Percentiles rank a stretch among this genome's conserved stretches.
Conservation (phyloP, 1,284 basidiomycete genomes). For the Phellopilus nigrolimitatus region DNA sequence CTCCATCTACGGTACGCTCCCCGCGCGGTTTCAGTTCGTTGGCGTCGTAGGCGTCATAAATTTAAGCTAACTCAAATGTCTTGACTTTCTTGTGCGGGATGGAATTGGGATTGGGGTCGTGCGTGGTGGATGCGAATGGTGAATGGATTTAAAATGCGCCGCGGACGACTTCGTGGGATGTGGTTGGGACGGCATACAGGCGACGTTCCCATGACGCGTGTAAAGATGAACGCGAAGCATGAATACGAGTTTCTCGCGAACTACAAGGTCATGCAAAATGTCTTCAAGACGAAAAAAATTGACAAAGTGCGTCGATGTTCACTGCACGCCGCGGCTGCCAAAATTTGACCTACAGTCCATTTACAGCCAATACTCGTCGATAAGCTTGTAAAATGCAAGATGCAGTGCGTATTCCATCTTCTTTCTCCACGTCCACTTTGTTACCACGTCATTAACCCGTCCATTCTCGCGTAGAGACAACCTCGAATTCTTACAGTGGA, state of each 20-base stretch:
- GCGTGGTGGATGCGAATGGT: too few relatives aligned
- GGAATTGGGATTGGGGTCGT: too few relatives aligned
- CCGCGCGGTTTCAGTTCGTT: constrained; percentile 24
- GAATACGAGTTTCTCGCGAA: constrained; percentile 96
- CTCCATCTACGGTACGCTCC: constrained; percentile 76
- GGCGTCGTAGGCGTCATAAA: not conserved
- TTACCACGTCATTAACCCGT: not conserved
- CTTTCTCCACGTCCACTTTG: constrained; percentile 12
- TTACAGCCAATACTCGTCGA: constrained; percentile 89
- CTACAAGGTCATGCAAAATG: constrained; percentile 90
- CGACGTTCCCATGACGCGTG: constrained; percentile 81
- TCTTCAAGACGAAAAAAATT: constrained; percentile 85
- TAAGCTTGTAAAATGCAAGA: constrained; percentile 94
- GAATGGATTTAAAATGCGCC: not conserved
- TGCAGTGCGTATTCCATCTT: constrained; percentile 71
- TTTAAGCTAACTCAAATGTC: too few relatives aligned
- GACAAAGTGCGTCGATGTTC: constrained; percentile 68
- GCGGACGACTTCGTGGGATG: not conserved
- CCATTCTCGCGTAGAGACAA: constrained; percentile 66
- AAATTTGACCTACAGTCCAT: not conserved
- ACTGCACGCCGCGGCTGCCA: not conserved
- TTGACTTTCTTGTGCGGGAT: too few relatives aligned
- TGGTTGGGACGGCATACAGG: constrained; percentile 38
- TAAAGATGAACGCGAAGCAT: constrained; percentile 92
- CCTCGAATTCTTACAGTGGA: constrained; percentile 97